Evolutionary conservation across 2,329 filamentous ascomycete genomes (phyloP).

Genomic region (Metarhizium anisopliae): DNA sequence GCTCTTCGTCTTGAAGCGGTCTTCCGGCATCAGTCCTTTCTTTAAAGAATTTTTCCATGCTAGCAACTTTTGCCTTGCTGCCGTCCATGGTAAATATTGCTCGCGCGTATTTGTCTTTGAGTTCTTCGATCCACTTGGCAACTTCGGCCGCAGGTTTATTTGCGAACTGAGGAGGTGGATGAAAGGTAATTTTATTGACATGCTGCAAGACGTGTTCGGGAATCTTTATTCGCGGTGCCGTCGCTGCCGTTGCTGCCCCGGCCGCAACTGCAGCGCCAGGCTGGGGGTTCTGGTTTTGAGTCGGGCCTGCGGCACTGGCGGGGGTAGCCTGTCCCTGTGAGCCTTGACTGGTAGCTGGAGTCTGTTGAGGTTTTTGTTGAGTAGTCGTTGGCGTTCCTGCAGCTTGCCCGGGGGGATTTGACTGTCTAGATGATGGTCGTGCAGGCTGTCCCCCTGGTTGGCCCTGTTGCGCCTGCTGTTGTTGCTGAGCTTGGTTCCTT

Average conservation of each 20-base stretch:
- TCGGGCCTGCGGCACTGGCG: conserved; percentile 6
- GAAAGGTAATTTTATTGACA: conserved; percentile 38
- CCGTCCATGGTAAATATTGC: conserved; percentile 42
- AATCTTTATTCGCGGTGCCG: conserved; percentile 22
- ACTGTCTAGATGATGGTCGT: conserved; percentile 13
- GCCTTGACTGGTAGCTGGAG: conserved; percentile 2
- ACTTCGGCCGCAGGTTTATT: conserved; percentile 34
- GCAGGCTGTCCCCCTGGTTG: conserved; percentile 13
- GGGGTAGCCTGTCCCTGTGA: not conserved
- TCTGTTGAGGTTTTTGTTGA: conserved; percentile 5
- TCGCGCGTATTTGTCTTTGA: conserved; percentile 36
- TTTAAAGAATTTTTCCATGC: conserved; percentile 33
- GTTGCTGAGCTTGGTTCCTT: conserved; percentile 25
- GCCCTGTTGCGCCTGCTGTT: conserved; percentile 15
- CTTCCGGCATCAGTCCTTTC: conserved; percentile 34
- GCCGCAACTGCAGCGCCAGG: not conserved
- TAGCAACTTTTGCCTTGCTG: conserved; percentile 29
- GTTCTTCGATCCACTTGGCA: conserved; percentile 39
- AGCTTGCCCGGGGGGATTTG: conserved; percentile 8
- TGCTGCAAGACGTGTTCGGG: conserved; percentile 37
- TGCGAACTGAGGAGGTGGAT: conserved; percentile 30
- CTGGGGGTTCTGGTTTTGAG: conserved; percentile 14
- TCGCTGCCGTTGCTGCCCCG: conserved; percentile 10
- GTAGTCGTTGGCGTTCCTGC: conserved; percentile 11
- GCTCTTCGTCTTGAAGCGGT: conserved; percentile 36